Evolutionary conservation across 2,329 filamentous ascomycete species (phyloP).

Genomic region (Trichoderma sp.): DNA sequence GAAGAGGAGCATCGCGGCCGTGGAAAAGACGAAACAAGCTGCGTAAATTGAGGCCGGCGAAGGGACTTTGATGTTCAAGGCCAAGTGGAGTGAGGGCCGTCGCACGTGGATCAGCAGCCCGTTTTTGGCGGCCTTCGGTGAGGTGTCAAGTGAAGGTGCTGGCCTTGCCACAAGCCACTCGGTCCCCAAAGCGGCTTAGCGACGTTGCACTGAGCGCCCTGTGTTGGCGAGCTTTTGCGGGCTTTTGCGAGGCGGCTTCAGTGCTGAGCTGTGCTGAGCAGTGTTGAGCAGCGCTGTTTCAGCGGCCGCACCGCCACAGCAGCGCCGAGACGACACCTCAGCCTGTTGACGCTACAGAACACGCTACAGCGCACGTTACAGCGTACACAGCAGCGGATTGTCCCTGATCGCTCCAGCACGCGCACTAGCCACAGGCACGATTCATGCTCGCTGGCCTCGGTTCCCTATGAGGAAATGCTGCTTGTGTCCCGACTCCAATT

Average conservation of each 20-base stretch:
- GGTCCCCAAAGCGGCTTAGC: constrained; percentile 25
- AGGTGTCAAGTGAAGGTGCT: constrained; percentile 4
- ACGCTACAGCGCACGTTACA: not conserved
- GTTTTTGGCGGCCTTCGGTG: constrained; percentile 10
- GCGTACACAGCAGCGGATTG: not conserved
- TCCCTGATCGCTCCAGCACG: not conserved
- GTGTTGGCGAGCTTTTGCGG: too few species aligned
- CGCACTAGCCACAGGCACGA: constrained; percentile 1
- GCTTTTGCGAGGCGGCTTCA: not conserved
- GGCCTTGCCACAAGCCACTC: constrained; percentile 16
- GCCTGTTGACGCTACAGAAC: too few species aligned
- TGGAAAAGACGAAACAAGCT: not conserved
- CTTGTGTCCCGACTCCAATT: not conserved
- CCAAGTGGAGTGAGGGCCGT: constrained; percentile 10
- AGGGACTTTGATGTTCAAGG: constrained; percentile 1
- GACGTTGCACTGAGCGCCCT: not conserved
- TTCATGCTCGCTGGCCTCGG: not conserved
- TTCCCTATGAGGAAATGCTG: constrained; percentile 1
- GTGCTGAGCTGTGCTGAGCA: not conserved
- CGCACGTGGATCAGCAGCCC: constrained; percentile 10
- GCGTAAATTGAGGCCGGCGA: not conserved
- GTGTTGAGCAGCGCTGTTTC: not conserved
- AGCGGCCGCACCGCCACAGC: not conserved
- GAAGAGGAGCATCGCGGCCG: not conserved
- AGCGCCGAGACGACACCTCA: too few species aligned